Conservation (phyloP, 192 early-diverging fungal genomes). For the Lobosporangium transversale region DNA sequence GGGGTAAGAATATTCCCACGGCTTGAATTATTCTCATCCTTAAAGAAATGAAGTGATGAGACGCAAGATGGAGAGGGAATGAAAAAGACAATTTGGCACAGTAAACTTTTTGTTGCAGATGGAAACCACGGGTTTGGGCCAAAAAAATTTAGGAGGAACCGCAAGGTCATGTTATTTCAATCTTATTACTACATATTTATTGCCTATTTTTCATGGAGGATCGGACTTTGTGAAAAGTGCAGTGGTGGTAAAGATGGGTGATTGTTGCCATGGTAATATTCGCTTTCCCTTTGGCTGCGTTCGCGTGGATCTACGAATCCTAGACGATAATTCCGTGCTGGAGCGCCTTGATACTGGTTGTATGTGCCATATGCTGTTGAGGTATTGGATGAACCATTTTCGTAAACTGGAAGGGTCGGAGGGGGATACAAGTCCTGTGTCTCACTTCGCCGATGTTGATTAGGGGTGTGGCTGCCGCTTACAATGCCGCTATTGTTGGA, state of each 20-base stretch:
- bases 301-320: slow-evolving; percentile 42
- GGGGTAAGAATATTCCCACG: slow-evolving; percentile 18
- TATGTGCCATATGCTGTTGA: slow-evolving; percentile 19
- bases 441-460: slow-evolving; percentile 11
- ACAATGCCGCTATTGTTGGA: not conserved
- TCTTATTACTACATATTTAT: no score
- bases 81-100: not conserved
- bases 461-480: slow-evolving; percentile 2
- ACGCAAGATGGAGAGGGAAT: not conserved
- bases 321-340: slow-evolving; percentile 30
- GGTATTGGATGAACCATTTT: not conserved
- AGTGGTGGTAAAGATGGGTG: slow-evolving; percentile 20
- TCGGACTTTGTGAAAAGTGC: slow-evolving; percentile 40
- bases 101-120: no score
- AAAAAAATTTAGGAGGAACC: no score
- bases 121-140: no score
- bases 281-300: slow-evolving; percentile 28
- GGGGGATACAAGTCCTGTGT: slow-evolving; percentile 30
- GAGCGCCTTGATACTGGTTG: not conserved
- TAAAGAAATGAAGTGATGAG: not conserved
- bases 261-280: slow-evolving; percentile 8
- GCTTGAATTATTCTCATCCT: slow-evolving; percentile 18
- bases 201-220: slow-evolving; percentile 40
- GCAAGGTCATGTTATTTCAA: no score
- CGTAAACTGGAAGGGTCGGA: slow-evolving; percentile 15